Base-by-base conservation (phyloP, 805 yeast genomes). In the Yarrowia sp. region DNA sequence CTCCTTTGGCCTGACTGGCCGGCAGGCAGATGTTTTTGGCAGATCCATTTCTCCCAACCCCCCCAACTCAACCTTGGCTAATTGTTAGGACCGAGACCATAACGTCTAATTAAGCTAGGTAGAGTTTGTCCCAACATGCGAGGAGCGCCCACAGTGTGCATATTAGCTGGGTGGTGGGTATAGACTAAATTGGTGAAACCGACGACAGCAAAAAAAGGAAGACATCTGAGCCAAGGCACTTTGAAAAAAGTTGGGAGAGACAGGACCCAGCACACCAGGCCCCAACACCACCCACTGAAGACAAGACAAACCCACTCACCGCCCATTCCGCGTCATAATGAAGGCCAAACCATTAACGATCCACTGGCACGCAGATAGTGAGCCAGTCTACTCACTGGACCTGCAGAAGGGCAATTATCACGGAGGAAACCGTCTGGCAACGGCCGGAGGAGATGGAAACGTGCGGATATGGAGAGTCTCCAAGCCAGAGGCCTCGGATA, bases 391-490 rank as follows among this genome's bases (percentile, higher is more conserved):
- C 68, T 70, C 76, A 28, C 79, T 75, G 9, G 71, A 76, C 43
- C 76, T 78, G 62, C 79, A 77, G 68, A 77, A 77, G 14, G 40
- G 52, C 21, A 54, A 67, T 24, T 22, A 46, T 22, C 14, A 70
- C 36, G 44, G 44, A 7, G 49, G 64, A 24, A 32, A 52, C 19
- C 81, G 96, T 58, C 76, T 93, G 36, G 93, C 87, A 3, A 93
- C 98, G 0, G 96, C 91, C 0, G 98, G 98, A 24, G 98, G 98
- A 44, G 99, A 95, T 75, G 89, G 88, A 73, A 89, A 90, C 70
- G 88, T 91, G n/a, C 80, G 98, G 59, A 63, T 77, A 30, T 77
- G 82, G 80, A 66, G 72, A 48, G 67, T 79, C 33, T 14, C 30
- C 22, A 43, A 56, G 17, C 69, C 28, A 65, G 66, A 8, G 40